Conservation (phyloP, 2,329 filamentous ascomycete species). For the Cytospora mali region DNA sequence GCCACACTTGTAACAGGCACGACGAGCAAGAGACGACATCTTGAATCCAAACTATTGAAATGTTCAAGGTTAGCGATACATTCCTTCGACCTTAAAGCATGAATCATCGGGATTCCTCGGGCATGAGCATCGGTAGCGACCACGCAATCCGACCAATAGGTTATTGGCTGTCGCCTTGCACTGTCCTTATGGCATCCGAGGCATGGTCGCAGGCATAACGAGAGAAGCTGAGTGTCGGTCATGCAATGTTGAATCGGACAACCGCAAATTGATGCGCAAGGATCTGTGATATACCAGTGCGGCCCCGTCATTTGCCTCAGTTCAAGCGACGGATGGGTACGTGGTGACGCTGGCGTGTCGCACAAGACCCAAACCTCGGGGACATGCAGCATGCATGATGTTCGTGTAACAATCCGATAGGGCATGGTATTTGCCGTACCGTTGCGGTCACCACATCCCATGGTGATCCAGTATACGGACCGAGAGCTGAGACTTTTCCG, state of each 20-base stretch:
- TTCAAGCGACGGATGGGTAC: constrained; percentile 13
- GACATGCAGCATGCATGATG: constrained; percentile 34
- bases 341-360: constrained; percentile 15
- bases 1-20: constrained; percentile 82
- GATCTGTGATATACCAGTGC: not conserved
- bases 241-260: not conserved
- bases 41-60: constrained; percentile 38
- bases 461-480: constrained; percentile 11
- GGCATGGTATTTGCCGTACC: constrained; percentile 2
- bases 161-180: not conserved
- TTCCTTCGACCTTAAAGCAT: constrained; percentile 37
- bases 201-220: not conserved
- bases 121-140: constrained; percentile 16
- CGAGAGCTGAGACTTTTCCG: not conserved
- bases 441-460: constrained; percentile 2
- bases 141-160: not conserved
- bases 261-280: not conserved
- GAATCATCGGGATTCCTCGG: constrained; percentile 28
- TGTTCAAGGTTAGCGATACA: constrained; percentile 41
- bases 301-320: not conserved
- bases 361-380: constrained; percentile 22
- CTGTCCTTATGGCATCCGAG: not conserved
- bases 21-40: constrained; percentile 81
- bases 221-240: not conserved
- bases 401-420: constrained; percentile 31